Conservation (phyloP, 2,329 filamentous ascomycete species). For the Colletotrichum truncatum region DNA sequence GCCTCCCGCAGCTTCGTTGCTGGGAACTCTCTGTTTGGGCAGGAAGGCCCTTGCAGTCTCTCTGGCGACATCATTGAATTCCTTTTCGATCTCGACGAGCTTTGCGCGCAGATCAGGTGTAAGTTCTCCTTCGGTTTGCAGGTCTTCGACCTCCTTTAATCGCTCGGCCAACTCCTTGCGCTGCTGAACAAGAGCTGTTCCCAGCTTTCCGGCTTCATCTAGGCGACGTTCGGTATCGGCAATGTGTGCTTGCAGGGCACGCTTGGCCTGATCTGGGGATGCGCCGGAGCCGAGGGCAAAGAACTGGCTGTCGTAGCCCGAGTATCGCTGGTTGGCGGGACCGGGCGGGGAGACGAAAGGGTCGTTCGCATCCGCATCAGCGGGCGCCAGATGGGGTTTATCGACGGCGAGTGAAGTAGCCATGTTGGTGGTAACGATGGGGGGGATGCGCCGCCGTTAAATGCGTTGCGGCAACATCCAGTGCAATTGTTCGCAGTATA, state of each 20-base stretch:
- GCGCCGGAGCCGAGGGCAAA: constrained; percentile 80
- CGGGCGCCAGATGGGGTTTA: constrained; percentile 50
- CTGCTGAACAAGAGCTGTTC: constrained; percentile 87
- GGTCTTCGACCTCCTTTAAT: constrained; percentile 83
- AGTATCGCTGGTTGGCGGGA: constrained; percentile 73
- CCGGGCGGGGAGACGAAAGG: constrained; percentile 65
- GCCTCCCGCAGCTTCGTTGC: constrained; percentile 65
- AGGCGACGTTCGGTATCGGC: constrained; percentile 92
- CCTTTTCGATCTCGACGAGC: constrained; percentile 87
- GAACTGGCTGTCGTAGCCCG: constrained; percentile 81
- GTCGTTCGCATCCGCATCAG: constrained; percentile 54
- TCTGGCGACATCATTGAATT: constrained; percentile 92
- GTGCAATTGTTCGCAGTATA: constrained; percentile 5
- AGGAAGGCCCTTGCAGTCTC: constrained; percentile 91
- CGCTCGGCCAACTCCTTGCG: constrained; percentile 84
- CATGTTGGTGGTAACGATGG: constrained; percentile 43
- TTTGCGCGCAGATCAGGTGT: constrained; percentile 84
- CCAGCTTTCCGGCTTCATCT: constrained; percentile 89
- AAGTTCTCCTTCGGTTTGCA: constrained; percentile 80
- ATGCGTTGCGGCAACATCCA: constrained; percentile 27
- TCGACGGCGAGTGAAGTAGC: constrained; percentile 53
- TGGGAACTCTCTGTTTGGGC: constrained; percentile 82
- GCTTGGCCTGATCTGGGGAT: constrained; percentile 87
- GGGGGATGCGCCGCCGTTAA: constrained; percentile 27
- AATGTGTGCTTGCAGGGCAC: constrained; percentile 89